Conservation (phyloP, 164 flowering plant species). For the Vitis cinerea region DNA sequence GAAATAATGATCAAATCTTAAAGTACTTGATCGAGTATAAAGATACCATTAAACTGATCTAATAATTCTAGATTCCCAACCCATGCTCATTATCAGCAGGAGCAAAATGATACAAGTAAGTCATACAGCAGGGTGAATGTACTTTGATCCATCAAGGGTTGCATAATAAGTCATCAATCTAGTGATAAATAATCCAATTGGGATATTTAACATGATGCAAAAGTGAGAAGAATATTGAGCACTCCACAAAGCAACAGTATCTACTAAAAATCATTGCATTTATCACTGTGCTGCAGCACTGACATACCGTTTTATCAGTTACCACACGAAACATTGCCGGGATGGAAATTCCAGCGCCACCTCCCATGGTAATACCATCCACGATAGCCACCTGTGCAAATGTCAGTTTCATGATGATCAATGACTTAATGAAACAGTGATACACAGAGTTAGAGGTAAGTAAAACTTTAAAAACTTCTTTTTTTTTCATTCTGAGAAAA, state of each 20-base stretch:
- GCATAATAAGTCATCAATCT: too few relatives aligned
- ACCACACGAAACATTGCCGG: constrained; percentile 79
- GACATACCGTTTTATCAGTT: constrained; percentile 85
- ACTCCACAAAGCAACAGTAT: neutral
- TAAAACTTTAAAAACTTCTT: neutral
- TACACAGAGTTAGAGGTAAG: neutral
- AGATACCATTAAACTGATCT: too few relatives aligned
- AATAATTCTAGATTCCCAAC: too few relatives aligned
- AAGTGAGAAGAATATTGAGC: neutral
- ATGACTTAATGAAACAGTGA: neutral
- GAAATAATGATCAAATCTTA: too few relatives aligned
- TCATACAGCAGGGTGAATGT: too few relatives aligned
- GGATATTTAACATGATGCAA: too few relatives aligned
- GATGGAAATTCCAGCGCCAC: constrained; percentile 79
- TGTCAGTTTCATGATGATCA: constrained; percentile 8
- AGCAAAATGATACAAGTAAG: too few relatives aligned
- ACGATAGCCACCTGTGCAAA: constrained; percentile 66
- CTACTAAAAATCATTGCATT: neutral
- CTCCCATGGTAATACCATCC: constrained; percentile 88
- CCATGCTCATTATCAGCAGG: too few relatives aligned
- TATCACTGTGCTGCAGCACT: neutral
- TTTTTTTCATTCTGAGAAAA: too few relatives aligned
- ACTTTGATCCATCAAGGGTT: too few relatives aligned
- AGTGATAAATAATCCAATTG: too few relatives aligned
- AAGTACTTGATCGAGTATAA: too few relatives aligned